These are phyloP conservation scores for Penicillium robsamsonii DNA, from an alignment of 495 filamentous ascomycete genomes.

Conservation along the genomic window DNA sequence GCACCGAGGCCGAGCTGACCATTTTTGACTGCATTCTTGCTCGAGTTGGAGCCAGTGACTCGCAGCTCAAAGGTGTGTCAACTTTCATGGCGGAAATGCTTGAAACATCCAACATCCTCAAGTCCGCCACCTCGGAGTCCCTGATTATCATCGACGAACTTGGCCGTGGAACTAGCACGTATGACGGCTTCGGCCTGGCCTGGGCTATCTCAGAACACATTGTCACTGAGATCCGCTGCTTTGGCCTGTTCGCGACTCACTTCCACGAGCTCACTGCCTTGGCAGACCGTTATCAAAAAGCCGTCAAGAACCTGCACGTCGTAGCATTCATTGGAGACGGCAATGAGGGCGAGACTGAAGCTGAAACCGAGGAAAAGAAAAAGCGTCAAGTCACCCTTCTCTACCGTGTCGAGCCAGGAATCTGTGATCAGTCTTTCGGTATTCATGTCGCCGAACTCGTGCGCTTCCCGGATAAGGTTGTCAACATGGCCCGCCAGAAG, in stretches of 20 bases:
- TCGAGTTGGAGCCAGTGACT: slow-evolving; percentile 91
- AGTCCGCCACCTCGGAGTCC: slow-evolving; percentile 88
- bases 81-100: slow-evolving; percentile 99
- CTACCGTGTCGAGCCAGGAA: slow-evolving; percentile 91
- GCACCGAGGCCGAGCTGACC: slow-evolving; percentile 82
- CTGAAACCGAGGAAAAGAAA: slow-evolving; percentile 44
- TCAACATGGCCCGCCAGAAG: slow-evolving; percentile 97
- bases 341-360: slow-evolving; percentile 23
- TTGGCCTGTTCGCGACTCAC: slow-evolving; percentile 93
- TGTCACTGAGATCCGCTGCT: slow-evolving; percentile 89
- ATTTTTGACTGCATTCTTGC: slow-evolving; percentile 99
- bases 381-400: slow-evolving; percentile 89
- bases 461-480: slow-evolving; percentile 94
- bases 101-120: slow-evolving; percentile 97
- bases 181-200: slow-evolving; percentile 96
- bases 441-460: slow-evolving; percentile 98
- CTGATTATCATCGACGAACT: slow-evolving; percentile 99
- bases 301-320: slow-evolving; percentile 89
- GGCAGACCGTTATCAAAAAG: slow-evolving; percentile 73
- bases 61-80: slow-evolving; percentile 94
- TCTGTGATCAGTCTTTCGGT: slow-evolving; percentile 96
- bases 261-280: slow-evolving; percentile 97
- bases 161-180: slow-evolving; percentile 96
- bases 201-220: slow-evolving; percentile 99
- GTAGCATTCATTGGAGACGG: slow-evolving; percentile 85